Base-by-base conservation (phyloP, 495 filamentous ascomycete species). In the Durotheca rogersii region DNA sequence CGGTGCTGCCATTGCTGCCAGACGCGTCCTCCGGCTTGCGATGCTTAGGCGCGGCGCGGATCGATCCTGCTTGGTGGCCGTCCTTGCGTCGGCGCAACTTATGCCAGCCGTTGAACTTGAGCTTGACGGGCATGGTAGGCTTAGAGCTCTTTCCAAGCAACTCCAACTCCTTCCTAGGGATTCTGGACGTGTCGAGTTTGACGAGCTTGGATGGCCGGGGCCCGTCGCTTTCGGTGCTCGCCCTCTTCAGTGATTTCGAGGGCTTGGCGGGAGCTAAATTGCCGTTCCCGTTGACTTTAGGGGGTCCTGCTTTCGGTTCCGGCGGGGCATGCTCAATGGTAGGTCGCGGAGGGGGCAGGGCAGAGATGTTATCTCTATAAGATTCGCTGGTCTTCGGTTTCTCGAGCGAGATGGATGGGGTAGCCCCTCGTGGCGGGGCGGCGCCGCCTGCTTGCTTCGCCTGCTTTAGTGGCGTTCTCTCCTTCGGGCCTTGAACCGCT, bases 191-290 rank as follows among this genome's bases (percentile, higher is more conserved):
- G 6, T 69, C 47, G 0, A 65, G 65, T 27, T 66, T 70, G n/a
- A 65, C 53, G 2, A 68, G 25, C 47, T 75, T 75, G 34, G 65
- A 70, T 2, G 68, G 66, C 16, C 67, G 62, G n/a, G 64, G 58
- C 6, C 48, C 46, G 10, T 51, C 64, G 16, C 49, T 51, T 21
- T 63, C 62, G 2, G 56, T 53, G 17, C 60, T 66, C 7, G 57
- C 42, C 9, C 64, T 47, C 20, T 67, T 67, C 0, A 51, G 46
- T 19, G 48, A 36, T 23, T 52, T 59, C 5, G 54, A n/a, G 30
- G 42, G 33, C 23, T 62, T 64, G 1, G 50, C 18, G 6, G 44
- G 56, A 14, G 47, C 36, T 34, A 48, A 47, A 6, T 40, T 51
- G 2, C 45, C 38, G 19, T 50, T 60, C n/a, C 43, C 56, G 16